These are phyloP conservation scores for Pseudogymnoascus sp. DNA, from an alignment of 2,329 filamentous ascomycete genomes.

Conservation along the genomic window DNA sequence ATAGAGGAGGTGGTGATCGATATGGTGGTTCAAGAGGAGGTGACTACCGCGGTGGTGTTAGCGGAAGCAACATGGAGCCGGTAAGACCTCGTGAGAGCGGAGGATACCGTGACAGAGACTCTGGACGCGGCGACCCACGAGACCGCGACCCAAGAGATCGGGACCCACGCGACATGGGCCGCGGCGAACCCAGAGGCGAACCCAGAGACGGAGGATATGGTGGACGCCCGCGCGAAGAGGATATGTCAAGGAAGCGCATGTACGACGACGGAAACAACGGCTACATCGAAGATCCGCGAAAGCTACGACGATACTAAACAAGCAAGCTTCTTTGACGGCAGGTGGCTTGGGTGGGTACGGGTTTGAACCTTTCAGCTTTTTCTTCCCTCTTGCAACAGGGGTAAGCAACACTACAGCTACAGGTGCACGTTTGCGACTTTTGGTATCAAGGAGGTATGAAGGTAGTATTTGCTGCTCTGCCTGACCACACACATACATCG, in stretches of 20 bases:
- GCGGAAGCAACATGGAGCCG: constrained; percentile 76
- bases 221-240: constrained; percentile 40
- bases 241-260: constrained; percentile 42
- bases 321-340: constrained; percentile 29
- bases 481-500: constrained; percentile 14
- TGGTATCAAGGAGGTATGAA: constrained; percentile 17
- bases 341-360: constrained; percentile 38
- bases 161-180: constrained; percentile 40
- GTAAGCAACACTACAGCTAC: constrained; percentile 29
- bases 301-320: constrained; percentile 57
- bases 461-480: constrained; percentile 26
- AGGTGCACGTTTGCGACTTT: constrained; percentile 17
- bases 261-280: constrained; percentile 76
- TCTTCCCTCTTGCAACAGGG: constrained; percentile 31
- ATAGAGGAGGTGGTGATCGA: constrained; percentile 30
- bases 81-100: constrained; percentile 56
- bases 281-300: constrained; percentile 68
- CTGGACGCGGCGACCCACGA: constrained; percentile 45
- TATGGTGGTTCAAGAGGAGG: constrained; percentile 33
- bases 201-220: constrained; percentile 50
- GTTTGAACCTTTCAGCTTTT: constrained; percentile 35
- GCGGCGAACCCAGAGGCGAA: constrained; percentile 50
- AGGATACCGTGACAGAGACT: constrained; percentile 36
- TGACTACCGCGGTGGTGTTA: constrained; percentile 21
- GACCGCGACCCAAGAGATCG: constrained; percentile 40